Percentiles rank a stretch among this genome's conserved stretches.
Conservation (phyloP, 768 basidiomycete genomes). For the Lyophyllum semitale region DNA sequence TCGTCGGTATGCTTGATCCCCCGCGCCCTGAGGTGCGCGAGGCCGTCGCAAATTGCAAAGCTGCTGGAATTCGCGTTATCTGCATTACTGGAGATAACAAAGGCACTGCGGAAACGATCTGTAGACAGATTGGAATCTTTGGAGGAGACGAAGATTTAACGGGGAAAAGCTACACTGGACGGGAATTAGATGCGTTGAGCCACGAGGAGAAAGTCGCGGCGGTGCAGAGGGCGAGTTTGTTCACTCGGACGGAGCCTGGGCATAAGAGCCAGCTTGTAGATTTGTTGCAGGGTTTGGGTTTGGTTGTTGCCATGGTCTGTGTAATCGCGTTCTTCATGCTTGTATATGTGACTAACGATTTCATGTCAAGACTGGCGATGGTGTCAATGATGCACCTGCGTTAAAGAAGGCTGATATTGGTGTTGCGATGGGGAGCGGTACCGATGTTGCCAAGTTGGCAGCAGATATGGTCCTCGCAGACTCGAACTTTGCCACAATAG, state of each 20-base stretch:
- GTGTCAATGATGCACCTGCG: conserved; percentile 97
- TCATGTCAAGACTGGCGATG: conserved; percentile 81
- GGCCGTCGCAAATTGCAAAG: conserved; percentile 87
- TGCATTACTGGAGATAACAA: conserved; percentile 99
- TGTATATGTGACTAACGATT: not conserved
- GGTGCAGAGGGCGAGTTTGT: conserved; percentile 86
- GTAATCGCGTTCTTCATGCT: not conserved
- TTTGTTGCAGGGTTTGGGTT: conserved; percentile 84
- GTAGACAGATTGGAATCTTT: conserved; percentile 94
- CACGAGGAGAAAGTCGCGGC: conserved; percentile 83
- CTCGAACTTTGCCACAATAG: conserved; percentile 97
- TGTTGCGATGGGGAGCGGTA: conserved; percentile 98
- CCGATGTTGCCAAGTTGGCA: conserved; percentile 96
- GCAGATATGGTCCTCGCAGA: conserved; percentile 98
- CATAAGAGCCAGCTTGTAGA: conserved; percentile 97
- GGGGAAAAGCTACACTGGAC: conserved; percentile 95
- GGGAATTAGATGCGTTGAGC: conserved; percentile 82
- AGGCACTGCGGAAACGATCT: conserved; percentile 96
- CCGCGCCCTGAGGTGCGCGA: conserved; percentile 89
- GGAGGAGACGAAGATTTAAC: conserved; percentile 81
- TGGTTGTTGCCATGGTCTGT: conserved; percentile 93
- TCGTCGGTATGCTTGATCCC: conserved; percentile 98
- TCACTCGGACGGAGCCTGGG: conserved; percentile 90
- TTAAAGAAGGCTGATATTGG: conserved; percentile 97
- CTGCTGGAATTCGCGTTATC: conserved; percentile 93